Conservation (phyloP, 208 protist species). For the Novymonas esmeraldas region DNA sequence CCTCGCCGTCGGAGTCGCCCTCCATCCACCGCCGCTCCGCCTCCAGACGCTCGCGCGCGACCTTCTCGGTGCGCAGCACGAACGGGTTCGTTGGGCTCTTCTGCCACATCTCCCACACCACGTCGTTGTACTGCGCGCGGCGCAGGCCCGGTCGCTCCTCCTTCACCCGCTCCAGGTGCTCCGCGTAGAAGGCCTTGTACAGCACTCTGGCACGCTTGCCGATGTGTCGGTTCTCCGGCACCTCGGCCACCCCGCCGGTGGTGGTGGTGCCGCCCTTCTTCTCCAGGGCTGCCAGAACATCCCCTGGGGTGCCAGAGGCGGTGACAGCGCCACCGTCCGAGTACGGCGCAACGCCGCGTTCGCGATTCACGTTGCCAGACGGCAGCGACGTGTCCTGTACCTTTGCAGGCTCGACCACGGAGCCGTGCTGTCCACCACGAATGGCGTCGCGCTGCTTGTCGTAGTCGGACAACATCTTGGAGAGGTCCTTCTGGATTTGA, state of each 20-base stretch:
- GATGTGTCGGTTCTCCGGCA: constrained; percentile 81
- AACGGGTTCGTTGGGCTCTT: constrained; percentile 85
- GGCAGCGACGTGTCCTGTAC: constrained; percentile 32
- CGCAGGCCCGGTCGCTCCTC: constrained; percentile 78
- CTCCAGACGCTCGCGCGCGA: constrained; percentile 61
- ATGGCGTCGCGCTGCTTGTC: constrained; percentile 65
- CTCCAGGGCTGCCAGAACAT: constrained; percentile 55
- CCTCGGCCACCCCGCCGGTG: constrained; percentile 10
- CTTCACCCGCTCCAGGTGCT: constrained; percentile 64
- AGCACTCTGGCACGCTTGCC: constrained; percentile 80
- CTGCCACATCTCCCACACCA: constrained; percentile 91
- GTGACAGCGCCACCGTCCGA: constrained; percentile 32
- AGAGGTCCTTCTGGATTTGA: constrained; percentile 84
- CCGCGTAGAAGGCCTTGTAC: constrained; percentile 85
- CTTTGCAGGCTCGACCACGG: constrained; percentile 23
- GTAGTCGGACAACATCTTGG: constrained; percentile 86
- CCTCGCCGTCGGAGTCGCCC: constrained; percentile 47
- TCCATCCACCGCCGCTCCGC: constrained; percentile 82
- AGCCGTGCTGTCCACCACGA: constrained; percentile 30
- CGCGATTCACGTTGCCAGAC: constrained; percentile 54
- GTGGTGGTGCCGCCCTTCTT: constrained; percentile 5
- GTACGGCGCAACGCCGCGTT: constrained; percentile 20
- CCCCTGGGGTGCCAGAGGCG: constrained; percentile 46
- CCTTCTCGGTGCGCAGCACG: constrained; percentile 77
- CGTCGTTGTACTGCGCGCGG: constrained; percentile 88